Evolutionary conservation across 768 basidiomycete genomes (phyloP).

Genomic region (Lentinula raphanica): DNA sequence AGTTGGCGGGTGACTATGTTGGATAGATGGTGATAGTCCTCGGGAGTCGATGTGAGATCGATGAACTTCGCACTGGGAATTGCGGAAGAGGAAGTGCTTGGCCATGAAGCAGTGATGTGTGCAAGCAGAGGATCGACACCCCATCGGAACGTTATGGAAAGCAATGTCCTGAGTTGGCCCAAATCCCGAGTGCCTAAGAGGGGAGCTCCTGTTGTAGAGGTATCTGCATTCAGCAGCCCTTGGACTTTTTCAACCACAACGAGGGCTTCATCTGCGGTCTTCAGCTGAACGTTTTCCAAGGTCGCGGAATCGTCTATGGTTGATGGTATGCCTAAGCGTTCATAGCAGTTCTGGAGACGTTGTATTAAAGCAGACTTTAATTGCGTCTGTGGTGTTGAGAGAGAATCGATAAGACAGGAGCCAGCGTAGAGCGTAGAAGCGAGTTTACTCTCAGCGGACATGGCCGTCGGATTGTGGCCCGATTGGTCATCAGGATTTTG

Average conservation of each 20-base stretch:
- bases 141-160: constrained; percentile 72
- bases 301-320: constrained; percentile 15
- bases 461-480: background rate
- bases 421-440: background rate
- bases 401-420: constrained; percentile 3
- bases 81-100: constrained; percentile 18
- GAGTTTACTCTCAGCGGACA: background rate
- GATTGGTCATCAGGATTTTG: background rate
- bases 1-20: constrained; percentile 40
- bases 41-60: constrained; percentile 36
- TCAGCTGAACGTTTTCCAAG: constrained; percentile 40
- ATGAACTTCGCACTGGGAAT: constrained; percentile 31
- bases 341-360: constrained; percentile 37
- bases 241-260: constrained; percentile 45
- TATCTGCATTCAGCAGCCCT: constrained; percentile 26
- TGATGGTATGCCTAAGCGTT: constrained; percentile 16
- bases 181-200: constrained; percentile 66
- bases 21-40: constrained; percentile 41
- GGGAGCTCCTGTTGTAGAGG: constrained; percentile 19
- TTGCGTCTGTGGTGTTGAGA: constrained; percentile 14
- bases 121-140: constrained; percentile 51
- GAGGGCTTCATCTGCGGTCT: constrained; percentile 54
- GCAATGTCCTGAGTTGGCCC: constrained; percentile 51
- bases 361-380: constrained; percentile 33
- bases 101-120: constrained; percentile 37